Evolutionary conservation across 2,329 filamentous ascomycete genomes (phyloP), one percentile per base, ranked within the genome.

Genomic region (Sarocladiaceae sp.): DNA sequence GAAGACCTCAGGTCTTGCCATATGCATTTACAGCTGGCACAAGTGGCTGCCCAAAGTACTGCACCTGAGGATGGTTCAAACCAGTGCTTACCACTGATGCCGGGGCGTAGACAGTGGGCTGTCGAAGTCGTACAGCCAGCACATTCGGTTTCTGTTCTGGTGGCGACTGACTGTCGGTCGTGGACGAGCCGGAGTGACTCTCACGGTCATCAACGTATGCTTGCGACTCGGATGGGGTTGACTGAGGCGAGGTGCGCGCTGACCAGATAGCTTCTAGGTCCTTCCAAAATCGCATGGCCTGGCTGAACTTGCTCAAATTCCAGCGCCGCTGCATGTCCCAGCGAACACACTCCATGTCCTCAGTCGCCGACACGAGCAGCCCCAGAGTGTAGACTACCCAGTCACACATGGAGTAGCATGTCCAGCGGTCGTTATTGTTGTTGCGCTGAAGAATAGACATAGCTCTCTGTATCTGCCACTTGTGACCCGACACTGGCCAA

Each of bases 381-480:
- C 37, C 60, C 40, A 43, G 49, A 13, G 48, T 51, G 42, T 57
- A 56, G 2, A 53, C 49, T 5, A 52, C 50, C 48, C 54, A 58
- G 18, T 53, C 52, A 0, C 56, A 53, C 1, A 60, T 53, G 15
- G 53, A 63, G 20, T 56, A 58, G 1, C 45, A 51, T 2, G 54
- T 48, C 55, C 54, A 56, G 4, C 44, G 48, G 1, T 43, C 42
- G 13, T 51, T 49, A 1, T 45, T 6, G 19, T 31, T 39, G 2
- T 55, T 45, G 4, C 45, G 20, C 6, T 34, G 26, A 1, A 57
- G 43, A 2, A 57, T 49, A 7, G 21, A 6, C 6, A 55, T 15
- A 1, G 46, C 48, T 15, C 45, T 6, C 4, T 29, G 35, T 2
- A 55, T 37, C 37, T 56, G 52, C 54, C 52, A 55, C 13, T 47